Percentiles rank a stretch among this genome's conserved stretches.
Evolutionary conservation across 305 asterid genomes (phyloP).

Genomic region (Withania somnifera): DNA sequence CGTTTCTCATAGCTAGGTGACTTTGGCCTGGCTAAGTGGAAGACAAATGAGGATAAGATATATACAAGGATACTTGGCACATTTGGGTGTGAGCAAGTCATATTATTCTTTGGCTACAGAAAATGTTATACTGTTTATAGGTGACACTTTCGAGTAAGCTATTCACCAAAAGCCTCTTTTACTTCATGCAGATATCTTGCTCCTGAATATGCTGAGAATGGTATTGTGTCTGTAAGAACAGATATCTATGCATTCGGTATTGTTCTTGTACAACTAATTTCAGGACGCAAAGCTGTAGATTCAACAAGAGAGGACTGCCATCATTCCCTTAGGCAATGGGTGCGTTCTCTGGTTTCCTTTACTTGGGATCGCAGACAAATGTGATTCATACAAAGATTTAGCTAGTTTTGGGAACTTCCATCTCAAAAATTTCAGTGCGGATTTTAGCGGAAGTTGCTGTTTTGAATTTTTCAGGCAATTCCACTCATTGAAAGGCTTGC

Average conservation of each 20-base stretch:
- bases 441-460: neutral
- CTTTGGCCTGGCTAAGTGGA: conserved; percentile 80
- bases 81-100: conserved; percentile 44
- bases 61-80: conserved; percentile 63
- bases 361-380: neutral
- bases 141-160: neutral
- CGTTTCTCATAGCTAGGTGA: conserved; percentile 43
- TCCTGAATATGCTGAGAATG: conserved; percentile 68
- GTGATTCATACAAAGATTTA: neutral
- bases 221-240: conserved; percentile 59
- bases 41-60: conserved; percentile 28
- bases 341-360: conserved; percentile 10
- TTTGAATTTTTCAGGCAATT: conserved; percentile 36
- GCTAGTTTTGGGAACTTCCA: neutral
- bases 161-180: conserved; percentile 8
- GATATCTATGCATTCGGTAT: conserved; percentile 67
- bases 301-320: conserved; percentile 35
- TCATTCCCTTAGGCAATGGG: conserved; percentile 64
- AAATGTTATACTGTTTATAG: neutral
- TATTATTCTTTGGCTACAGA: neutral
- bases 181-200: conserved; percentile 54
- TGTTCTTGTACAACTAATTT: conserved; percentile 61
- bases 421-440: neutral
- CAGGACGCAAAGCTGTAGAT: conserved; percentile 64
- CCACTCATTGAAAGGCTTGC: conserved; percentile 57